Evolutionary conservation across 2,329 filamentous ascomycete species (phyloP).

Genomic region (Aspergillus proliferans): DNA sequence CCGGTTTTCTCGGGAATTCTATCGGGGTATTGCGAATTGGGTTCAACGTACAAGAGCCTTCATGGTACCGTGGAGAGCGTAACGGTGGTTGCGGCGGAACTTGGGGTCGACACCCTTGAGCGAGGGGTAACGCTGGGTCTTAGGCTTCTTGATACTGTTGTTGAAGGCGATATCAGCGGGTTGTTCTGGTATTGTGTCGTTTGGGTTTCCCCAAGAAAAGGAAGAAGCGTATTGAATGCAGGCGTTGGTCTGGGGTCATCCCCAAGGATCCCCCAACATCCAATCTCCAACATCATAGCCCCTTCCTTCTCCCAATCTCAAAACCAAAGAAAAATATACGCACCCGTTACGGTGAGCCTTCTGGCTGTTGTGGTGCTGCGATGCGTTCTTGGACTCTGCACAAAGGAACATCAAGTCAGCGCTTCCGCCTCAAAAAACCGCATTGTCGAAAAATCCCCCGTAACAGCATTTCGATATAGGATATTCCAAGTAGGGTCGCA

Average conservation of each 20-base stretch:
- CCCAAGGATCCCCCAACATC: slow-evolving; percentile 3
- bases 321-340: slow-evolving; percentile 33
- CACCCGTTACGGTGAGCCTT: slow-evolving; percentile 99
- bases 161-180: slow-evolving; percentile 17
- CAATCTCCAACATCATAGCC: slow-evolving; percentile 8
- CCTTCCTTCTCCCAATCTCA: not conserved
- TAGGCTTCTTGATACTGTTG: slow-evolving; percentile 98
- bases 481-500: slow-evolving; percentile 11
- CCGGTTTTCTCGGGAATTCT: slow-evolving; percentile 1
- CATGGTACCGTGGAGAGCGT: slow-evolving; percentile 98
- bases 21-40: not conserved
- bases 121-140: slow-evolving; percentile 97
- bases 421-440: slow-evolving; percentile 4
- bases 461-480: not conserved
- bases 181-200: slow-evolving; percentile 3
- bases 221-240: not conserved
- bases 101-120: slow-evolving; percentile 99
- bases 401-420: slow-evolving; percentile 21
- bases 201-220: not conserved
- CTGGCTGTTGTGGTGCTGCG: slow-evolving; percentile 95
- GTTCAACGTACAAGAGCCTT: slow-evolving; percentile 78
- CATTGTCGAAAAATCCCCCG: not conserved
- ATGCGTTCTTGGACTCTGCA: slow-evolving; percentile 99
- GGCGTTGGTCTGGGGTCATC: not conserved
- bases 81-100: slow-evolving; percentile 99